Evolutionary conservation across 2,329 filamentous ascomycete species (phyloP).

Genomic region (Arthroderma sp.): DNA sequence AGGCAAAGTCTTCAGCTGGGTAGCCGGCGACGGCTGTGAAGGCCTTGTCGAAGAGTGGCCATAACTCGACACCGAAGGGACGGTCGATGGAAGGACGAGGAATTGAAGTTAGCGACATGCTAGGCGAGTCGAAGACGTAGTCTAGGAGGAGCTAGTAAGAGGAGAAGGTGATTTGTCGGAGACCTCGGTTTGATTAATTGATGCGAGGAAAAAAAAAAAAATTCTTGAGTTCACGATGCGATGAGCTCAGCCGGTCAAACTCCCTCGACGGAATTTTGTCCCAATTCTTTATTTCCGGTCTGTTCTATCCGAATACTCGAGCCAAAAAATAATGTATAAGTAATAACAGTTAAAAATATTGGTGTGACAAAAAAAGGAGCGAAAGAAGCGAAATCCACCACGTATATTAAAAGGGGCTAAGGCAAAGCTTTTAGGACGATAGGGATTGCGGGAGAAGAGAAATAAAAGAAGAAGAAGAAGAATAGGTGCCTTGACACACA

Average conservation of each 20-base stretch:
- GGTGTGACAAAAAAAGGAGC: too few relatives aligned
- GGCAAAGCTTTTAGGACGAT: too few relatives aligned
- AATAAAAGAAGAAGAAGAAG: constrained; percentile 4
- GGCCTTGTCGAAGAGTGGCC: constrained; percentile 76
- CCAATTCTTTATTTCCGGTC: too few relatives aligned
- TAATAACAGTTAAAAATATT: too few relatives aligned
- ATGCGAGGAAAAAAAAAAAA: not conserved
- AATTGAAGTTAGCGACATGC: constrained; percentile 9
- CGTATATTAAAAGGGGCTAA: not conserved
- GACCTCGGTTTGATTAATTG: too few relatives aligned
- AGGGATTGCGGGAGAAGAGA: not conserved
- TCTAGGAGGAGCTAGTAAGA: not conserved
- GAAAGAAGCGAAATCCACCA: too few relatives aligned
- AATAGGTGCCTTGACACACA: not conserved
- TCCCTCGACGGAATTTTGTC: not conserved
- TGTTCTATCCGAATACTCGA: too few relatives aligned
- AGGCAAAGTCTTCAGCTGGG: constrained; percentile 66
- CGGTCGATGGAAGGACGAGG: constrained; percentile 60
- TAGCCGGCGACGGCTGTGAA: constrained; percentile 62
- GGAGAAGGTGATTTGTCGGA: not conserved
- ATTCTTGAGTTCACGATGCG: not conserved
- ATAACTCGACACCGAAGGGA: constrained; percentile 71
- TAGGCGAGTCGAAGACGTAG: constrained; percentile 5
- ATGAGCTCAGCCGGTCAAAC: not conserved
- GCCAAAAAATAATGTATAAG: too few relatives aligned